A percentile compares a stretch with the other conserved stretches of the same genome.
Conservation (phyloP, 1,284 basidiomycete genomes). For the Rhodotorula mucilaginosa region DNA sequence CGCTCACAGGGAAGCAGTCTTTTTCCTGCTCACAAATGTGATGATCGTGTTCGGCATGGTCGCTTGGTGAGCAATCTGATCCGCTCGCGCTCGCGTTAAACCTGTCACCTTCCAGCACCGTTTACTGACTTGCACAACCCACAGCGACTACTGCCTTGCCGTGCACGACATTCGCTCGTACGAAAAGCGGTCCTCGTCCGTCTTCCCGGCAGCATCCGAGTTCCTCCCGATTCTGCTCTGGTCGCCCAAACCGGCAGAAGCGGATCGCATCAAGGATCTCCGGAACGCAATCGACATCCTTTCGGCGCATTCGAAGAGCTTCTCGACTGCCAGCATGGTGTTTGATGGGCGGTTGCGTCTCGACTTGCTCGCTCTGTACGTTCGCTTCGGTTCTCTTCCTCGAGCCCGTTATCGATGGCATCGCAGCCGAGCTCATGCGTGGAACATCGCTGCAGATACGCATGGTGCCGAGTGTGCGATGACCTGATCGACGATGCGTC, state of each 20-base stretch:
- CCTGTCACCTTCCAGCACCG: background rate
- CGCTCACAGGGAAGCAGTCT: slow-evolving; percentile 43
- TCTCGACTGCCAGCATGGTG: slow-evolving; percentile 42
- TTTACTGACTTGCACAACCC: background rate
- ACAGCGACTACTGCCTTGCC: slow-evolving; percentile 33
- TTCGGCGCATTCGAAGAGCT: slow-evolving; percentile 39
- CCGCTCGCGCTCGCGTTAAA: background rate
- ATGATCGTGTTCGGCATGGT: slow-evolving; percentile 43
- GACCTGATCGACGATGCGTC: slow-evolving; percentile 46
- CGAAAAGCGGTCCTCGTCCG: slow-evolving; percentile 9
- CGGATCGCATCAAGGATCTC: slow-evolving; percentile 27
- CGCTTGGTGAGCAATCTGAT: slow-evolving; percentile 32
- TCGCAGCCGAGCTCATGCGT: background rate
- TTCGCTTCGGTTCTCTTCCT: background rate
- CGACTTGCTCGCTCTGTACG: slow-evolving; percentile 39
- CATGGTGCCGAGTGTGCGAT: slow-evolving; percentile 46
- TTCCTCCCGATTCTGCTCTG: slow-evolving; percentile 25
- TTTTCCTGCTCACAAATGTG: slow-evolving; percentile 46
- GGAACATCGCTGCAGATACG: slow-evolving; percentile 19
- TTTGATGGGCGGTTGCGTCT: slow-evolving; percentile 38
- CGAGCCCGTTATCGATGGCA: background rate
- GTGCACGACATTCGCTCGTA: slow-evolving; percentile 25
- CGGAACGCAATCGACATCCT: slow-evolving; percentile 35
- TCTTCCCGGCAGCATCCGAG: slow-evolving; percentile 16
- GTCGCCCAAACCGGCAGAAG: slow-evolving; percentile 16